phyloP scores from a whole-genome alignment of 106 monocot species.

The Triglochin maritima region DNA sequence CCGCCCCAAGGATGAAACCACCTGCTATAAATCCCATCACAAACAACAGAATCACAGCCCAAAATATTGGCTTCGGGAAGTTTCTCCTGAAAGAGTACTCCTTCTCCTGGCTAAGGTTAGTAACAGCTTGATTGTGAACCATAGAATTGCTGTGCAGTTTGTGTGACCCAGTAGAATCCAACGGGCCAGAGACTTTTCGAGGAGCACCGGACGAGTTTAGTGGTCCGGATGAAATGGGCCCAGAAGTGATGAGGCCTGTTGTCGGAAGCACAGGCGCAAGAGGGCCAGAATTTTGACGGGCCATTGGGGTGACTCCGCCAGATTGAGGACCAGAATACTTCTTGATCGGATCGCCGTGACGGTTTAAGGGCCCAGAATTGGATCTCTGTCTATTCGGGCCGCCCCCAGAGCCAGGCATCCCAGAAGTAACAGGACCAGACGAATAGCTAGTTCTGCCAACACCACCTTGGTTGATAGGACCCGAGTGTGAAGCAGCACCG shows the following conservation, averaged over 20 bases:
- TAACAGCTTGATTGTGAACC: slow-evolving; percentile 24
- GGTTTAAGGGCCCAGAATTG: slow-evolving; percentile 28
- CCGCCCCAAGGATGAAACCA: slow-evolving; percentile 27
- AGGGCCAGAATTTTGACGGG: slow-evolving; percentile 29
- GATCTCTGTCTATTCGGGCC: slow-evolving; percentile 23
- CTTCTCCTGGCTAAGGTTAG: slow-evolving; percentile 25
- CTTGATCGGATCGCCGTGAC: slow-evolving; percentile 21
- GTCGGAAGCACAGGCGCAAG: slow-evolving; percentile 22
- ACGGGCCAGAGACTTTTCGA: slow-evolving; percentile 18
- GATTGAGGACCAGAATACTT: slow-evolving; percentile 28
- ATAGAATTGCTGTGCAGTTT: slow-evolving; percentile 18
- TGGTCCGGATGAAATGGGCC: slow-evolving; percentile 26
- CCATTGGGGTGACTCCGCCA: slow-evolving; percentile 14
- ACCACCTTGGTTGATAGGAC: slow-evolving; percentile 12
- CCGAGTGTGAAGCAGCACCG: slow-evolving; percentile 24
- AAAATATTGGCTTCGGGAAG: slow-evolving; percentile 13
- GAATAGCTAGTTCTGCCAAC: slow-evolving; percentile 15
- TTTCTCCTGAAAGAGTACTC: slow-evolving; percentile 29
- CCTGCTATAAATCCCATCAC: slow-evolving; percentile 27
- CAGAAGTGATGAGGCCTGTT: slow-evolving; percentile 31
- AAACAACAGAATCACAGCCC: slow-evolving; percentile 17
- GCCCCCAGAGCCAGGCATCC: slow-evolving; percentile 10
- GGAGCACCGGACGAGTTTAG: slow-evolving; percentile 23
- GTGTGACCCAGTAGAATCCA: slow-evolving; percentile 20
- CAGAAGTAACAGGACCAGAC: slow-evolving; percentile 24